Evolutionary conservation across 1,284 basidiomycete genomes (phyloP), one percentile per base, ranked within the genome.

Genomic region (Flammula alnicola): DNA sequence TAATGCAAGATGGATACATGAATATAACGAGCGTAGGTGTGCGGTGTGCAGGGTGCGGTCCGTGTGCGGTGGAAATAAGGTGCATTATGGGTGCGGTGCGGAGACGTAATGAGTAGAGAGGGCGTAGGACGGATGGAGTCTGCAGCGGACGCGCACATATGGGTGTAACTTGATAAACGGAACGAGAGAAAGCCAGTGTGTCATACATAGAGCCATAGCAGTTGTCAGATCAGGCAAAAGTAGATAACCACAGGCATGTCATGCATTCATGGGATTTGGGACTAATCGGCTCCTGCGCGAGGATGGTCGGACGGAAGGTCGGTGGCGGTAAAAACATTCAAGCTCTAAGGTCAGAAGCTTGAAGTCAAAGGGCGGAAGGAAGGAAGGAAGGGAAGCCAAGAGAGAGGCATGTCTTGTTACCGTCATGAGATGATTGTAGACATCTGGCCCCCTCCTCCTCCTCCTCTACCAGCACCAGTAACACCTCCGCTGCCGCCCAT

Each of bases 11-110:
- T 5, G 25, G 35, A 27, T 14, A 25, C 26, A 44, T 20, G 29
- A 20, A 32, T 40, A 30, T 20, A 42, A 47, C 26, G 39, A 42
- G 32, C 11, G 48, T 37, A 50, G 36, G 47, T 22, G 26, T 45
- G 19, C 33, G 23, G 25, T 48, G 27, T 39, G 20, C 35, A 20
- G 25, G 17, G 37, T 29, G 39, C 31, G 19, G 38, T 45, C 44
- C 44, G 26, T 6, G 43, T 25, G 26, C 12, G 36, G 16, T 37
- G 29, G 37, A 39, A 36, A 14, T 32, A n/a, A 37, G 27, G 14
- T 39, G 36, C 22, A 26, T 16, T 23, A 20, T 17, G 23, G 22
- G 17, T 10, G 29, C 5, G 12, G 20, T 31, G 20, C 19, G 40
- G 23, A n/a, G 16, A 26, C 14, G 35, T 26, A 1, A 44, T 22